phyloP scores from a whole-genome alignment of 164 flowering plant genomes.

The Annona cherimola region DNA sequence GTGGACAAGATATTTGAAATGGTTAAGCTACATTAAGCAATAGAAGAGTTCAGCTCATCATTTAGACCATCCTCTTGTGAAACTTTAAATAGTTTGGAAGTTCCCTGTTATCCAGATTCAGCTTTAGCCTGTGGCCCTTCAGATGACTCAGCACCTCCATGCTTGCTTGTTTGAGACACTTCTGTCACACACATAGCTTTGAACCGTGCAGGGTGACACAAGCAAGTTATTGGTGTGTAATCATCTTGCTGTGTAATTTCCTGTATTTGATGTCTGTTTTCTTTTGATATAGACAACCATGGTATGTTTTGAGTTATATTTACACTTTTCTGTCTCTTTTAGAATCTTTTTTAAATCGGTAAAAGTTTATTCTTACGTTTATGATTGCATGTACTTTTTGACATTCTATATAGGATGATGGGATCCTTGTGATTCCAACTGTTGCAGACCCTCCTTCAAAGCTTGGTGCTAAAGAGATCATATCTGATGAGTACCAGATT shows the following conservation, averaged over 20 bases:
- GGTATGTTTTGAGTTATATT: not conserved
- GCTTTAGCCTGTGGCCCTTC: no score
- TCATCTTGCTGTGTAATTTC: no score
- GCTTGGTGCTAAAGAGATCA: slow-evolving; percentile 61
- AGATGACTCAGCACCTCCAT: no score
- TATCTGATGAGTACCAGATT: slow-evolving; percentile 51
- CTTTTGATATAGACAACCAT: not conserved
- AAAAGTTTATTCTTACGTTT: not conserved
- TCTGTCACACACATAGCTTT: no score
- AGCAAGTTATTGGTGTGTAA: no score
- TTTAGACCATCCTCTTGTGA: no score
- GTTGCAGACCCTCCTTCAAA: slow-evolving; percentile 69
- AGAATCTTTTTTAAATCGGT: not conserved
- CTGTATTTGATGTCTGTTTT: no score
- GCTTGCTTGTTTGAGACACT: no score
- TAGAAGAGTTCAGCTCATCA: not conserved
- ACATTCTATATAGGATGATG: slow-evolving; percentile 61
- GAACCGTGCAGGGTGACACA: no score
- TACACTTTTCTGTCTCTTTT: not conserved
- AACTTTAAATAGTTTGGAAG: no score
- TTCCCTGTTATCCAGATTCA: no score
- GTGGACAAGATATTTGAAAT: not conserved
- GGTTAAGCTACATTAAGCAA: no score
- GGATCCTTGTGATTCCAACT: slow-evolving; percentile 82
- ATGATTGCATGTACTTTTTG: not conserved